Evolutionary conservation across 106 monocot genomes (phyloP).

Genomic region (Dendrobium chrysotoxum): DNA sequence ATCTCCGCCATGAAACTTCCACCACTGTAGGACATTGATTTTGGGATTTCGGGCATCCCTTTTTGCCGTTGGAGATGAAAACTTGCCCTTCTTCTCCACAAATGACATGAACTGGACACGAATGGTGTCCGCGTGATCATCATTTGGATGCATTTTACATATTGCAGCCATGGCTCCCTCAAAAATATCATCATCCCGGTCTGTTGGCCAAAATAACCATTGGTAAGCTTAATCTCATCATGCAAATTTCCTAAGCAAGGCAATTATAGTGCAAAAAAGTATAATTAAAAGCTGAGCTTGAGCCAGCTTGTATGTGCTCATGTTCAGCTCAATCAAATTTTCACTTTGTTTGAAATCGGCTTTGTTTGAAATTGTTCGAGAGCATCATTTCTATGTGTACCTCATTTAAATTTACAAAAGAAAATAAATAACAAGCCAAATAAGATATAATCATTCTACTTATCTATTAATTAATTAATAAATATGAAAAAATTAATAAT

Average conservation of each 20-base stretch:
- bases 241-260: neutral
- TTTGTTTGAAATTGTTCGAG: too few species aligned
- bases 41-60: slow-evolving; percentile 50
- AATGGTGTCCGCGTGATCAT: slow-evolving; percentile 29
- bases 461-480: too few species aligned
- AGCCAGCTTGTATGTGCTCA: too few species aligned
- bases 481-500: too few species aligned
- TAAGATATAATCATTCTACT: too few species aligned
- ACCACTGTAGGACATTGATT: slow-evolving; percentile 48
- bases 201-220: slow-evolving; percentile 17
- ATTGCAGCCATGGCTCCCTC: slow-evolving; percentile 35
- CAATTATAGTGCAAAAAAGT: neutral
- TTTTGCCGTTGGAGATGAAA: slow-evolving; percentile 43
- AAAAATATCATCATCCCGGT: slow-evolving; percentile 41
- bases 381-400: too few species aligned
- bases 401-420: too few species aligned
- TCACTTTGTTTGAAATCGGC: too few species aligned
- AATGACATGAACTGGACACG: slow-evolving; percentile 43
- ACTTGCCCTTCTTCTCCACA: slow-evolving; percentile 46
- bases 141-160: slow-evolving; percentile 27
- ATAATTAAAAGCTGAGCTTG: neutral
- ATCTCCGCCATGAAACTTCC: slow-evolving; percentile 58
- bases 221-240: neutral
- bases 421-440: too few species aligned
- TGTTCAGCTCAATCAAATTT: too few species aligned